phyloP scores from a whole-genome alignment of 345 rosid species.

The Abelmoschus esculentus region DNA sequence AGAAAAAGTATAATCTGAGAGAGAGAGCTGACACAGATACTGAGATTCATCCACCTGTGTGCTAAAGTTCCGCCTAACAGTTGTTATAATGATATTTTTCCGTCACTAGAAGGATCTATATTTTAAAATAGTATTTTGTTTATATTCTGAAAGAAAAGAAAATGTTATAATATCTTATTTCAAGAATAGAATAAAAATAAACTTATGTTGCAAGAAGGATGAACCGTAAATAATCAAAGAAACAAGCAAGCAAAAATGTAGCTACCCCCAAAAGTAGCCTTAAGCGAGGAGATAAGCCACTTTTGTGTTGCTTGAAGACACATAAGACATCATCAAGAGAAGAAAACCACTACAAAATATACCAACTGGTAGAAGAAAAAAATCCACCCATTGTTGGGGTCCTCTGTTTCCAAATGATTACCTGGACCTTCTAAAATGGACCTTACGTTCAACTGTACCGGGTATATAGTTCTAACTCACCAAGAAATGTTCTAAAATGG shows the following conservation, averaged over 20 bases:
- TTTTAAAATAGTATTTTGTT: neutral
- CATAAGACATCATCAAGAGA: constrained; percentile 50
- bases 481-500: too few relatives aligned
- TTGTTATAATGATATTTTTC: neutral
- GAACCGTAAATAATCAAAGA: neutral
- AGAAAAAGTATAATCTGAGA: neutral
- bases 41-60: neutral
- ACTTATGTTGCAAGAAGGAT: neutral
- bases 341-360: constrained; percentile 61
- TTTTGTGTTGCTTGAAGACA: constrained; percentile 26
- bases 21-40: neutral
- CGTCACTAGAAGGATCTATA: too few relatives aligned
- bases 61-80: neutral
- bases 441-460: too few relatives aligned
- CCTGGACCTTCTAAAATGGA: constrained; percentile 25
- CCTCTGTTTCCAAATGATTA: constrained; percentile 34
- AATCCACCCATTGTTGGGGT: constrained; percentile 89
- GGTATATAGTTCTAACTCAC: too few relatives aligned
- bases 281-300: constrained; percentile 44
- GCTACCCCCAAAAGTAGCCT: constrained; percentile 60
- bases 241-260: neutral
- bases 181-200: constrained; percentile 20
- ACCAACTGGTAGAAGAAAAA: constrained; percentile 71
- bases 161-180: too few relatives aligned
- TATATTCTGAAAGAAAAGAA: too few relatives aligned